phyloP scores from a whole-genome alignment of 2,329 filamentous ascomycete species.

The Ambrosiella beaveri region DNA sequence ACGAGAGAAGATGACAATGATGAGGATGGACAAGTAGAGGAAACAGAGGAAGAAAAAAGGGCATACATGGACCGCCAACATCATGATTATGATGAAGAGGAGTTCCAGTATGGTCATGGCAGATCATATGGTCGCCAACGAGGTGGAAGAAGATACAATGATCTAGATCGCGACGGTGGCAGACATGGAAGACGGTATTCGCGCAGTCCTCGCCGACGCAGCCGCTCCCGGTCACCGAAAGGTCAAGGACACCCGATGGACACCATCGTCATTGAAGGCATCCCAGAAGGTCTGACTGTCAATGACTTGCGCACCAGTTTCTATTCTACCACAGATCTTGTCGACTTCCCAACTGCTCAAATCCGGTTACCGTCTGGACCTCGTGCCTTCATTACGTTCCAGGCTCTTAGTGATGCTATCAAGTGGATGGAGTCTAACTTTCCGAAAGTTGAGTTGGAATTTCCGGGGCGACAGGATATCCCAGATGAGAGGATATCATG shows the following conservation, averaged over 20 bases:
- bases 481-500: conserved; percentile 23
- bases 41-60: not conserved
- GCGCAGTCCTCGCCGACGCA: conserved; percentile 14
- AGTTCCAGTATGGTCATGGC: conserved; percentile 15
- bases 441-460: conserved; percentile 23
- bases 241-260: conserved; percentile 28
- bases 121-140: not conserved
- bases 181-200: conserved; percentile 12
- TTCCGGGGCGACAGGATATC: conserved; percentile 22
- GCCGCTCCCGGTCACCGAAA: conserved; percentile 21
- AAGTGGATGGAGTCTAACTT: conserved; percentile 27
- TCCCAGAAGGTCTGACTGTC: conserved; percentile 20
- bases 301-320: conserved; percentile 8
- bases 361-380: conserved; percentile 5
- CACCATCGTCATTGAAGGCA: conserved; percentile 37
- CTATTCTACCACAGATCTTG: conserved; percentile 7
- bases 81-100: conserved; percentile 9
- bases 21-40: conserved; percentile 15
- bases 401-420: conserved; percentile 23
- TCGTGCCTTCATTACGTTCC: conserved; percentile 27
- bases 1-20: conserved; percentile 14
- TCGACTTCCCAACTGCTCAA: conserved; percentile 7
- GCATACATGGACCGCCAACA: conserved; percentile 6
- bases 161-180: conserved; percentile 13
- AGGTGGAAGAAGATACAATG: conserved; percentile 7